Conservation (phyloP, 75 land plant genomes). For the Cupressus sempervirens region DNA sequence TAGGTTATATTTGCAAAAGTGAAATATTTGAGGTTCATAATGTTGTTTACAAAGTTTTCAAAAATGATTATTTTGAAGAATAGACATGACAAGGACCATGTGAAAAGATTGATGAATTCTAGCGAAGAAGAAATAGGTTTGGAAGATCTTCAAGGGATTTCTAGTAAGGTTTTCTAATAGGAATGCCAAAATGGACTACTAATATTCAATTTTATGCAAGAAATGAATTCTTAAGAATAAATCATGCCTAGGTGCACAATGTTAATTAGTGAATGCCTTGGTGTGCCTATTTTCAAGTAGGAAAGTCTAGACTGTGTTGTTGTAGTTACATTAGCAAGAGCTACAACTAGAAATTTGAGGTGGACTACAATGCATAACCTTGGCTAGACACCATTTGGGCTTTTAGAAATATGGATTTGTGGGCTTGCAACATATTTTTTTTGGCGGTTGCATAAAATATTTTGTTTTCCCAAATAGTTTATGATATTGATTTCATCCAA, state of each 20-base stretch:
- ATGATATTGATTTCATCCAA: no score
- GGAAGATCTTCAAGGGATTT: constrained; percentile 24
- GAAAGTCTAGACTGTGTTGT: constrained; percentile 27
- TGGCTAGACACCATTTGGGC: no score
- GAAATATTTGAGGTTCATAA: no score
- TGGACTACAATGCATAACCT: no score
- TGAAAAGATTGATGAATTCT: not conserved
- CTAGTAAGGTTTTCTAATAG: constrained; percentile 38
- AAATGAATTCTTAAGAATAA: constrained; percentile 30
- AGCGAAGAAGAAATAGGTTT: not conserved
- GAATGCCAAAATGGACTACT: constrained; percentile 45
- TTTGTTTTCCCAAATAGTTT: no score
- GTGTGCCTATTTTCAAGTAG: constrained; percentile 37
- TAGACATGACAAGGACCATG: not conserved
- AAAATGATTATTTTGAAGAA: no score
- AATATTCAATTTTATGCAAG: constrained; percentile 39
- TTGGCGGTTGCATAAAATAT: no score
- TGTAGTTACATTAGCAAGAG: constrained; percentile 33
- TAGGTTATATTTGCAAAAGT: no score
- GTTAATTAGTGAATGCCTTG: constrained; percentile 39
- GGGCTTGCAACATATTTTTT: no score
- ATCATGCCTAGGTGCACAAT: constrained; percentile 32
- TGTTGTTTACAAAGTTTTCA: no score
- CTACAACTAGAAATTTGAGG: constrained; percentile 17
- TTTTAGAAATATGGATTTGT: no score